phyloP scores from a whole-genome alignment of 352 stramenopile species.

The Globisporangium perplexum region DNA sequence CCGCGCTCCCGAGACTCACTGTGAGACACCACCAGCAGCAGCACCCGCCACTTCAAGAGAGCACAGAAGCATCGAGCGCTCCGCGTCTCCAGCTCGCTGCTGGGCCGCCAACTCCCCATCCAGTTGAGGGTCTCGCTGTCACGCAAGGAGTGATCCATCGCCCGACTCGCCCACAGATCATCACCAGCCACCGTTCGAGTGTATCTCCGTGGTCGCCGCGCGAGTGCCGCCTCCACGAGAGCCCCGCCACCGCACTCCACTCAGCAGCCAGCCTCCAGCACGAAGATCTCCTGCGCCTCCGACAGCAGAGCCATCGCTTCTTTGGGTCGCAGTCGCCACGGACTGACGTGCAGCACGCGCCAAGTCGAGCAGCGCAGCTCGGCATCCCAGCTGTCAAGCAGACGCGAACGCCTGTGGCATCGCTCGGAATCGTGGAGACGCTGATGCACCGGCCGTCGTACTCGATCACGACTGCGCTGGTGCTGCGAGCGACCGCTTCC shows the following conservation, averaged over 20 bases:
- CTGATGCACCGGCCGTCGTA: slow-evolving; percentile 14
- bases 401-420: not conserved
- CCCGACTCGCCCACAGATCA: slow-evolving; percentile 6
- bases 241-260: not conserved
- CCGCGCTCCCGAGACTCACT: slow-evolving; percentile 9
- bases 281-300: not conserved
- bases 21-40: slow-evolving; percentile 2
- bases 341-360: not conserved
- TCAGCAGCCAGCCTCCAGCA: not conserved
- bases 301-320: not conserved
- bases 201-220: not conserved
- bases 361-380: not conserved
- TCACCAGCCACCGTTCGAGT: not conserved
- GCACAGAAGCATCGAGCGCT: not conserved
- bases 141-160: not conserved
- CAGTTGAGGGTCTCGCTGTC: not conserved
- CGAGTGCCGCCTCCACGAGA: not conserved
- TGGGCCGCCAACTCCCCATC: not conserved
- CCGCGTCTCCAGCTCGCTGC: not conserved
- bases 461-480: slow-evolving; percentile 6
- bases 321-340: not conserved
- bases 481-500: slow-evolving; percentile 4
- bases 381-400: not conserved
- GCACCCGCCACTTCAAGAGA: not conserved
- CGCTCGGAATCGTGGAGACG: slow-evolving; percentile 8